phyloP scores from a whole-genome alignment of 768 basidiomycete genomes.

The Boletus eberwhitei region DNA sequence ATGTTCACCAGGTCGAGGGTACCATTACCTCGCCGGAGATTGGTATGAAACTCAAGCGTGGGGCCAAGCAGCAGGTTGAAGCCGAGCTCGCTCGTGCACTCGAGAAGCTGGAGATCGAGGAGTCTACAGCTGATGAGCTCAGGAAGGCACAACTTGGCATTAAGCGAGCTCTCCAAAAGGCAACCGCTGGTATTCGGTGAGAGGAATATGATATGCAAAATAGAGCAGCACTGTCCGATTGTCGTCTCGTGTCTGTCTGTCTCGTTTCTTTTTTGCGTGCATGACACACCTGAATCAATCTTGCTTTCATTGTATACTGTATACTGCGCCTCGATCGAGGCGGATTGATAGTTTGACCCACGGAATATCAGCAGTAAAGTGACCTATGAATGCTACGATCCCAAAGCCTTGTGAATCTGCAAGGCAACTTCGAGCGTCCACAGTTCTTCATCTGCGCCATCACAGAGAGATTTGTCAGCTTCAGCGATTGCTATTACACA shows the following conservation, averaged over 20 bases:
- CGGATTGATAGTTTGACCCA: neutral
- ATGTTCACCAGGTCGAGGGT: slow-evolving; percentile 94
- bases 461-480: slow-evolving; percentile 92
- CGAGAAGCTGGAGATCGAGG: slow-evolving; percentile 98
- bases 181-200: slow-evolving; percentile 85
- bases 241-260: slow-evolving; percentile 17
- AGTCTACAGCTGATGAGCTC: slow-evolving; percentile 89
- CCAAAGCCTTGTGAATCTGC: slow-evolving; percentile 63
- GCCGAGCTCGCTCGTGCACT: slow-evolving; percentile 96
- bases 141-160: slow-evolving; percentile 94
- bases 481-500: slow-evolving; percentile 87
- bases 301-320: slow-evolving; percentile 7
- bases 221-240: slow-evolving; percentile 15
- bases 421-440: slow-evolving; percentile 91
- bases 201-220: slow-evolving; percentile 9
- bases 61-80: slow-evolving; percentile 92
- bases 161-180: slow-evolving; percentile 98
- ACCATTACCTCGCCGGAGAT: slow-evolving; percentile 96
- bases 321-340: neutral
- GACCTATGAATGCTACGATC: slow-evolving; percentile 7
- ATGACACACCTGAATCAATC: slow-evolving; percentile 17
- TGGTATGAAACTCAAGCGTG: slow-evolving; percentile 98
- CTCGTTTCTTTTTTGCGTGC: slow-evolving; percentile 5
- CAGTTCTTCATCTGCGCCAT: slow-evolving; percentile 96
- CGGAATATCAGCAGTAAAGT: neutral